Conservation (phyloP, 257 asterid genomes). For the Solanum bulbocastanum region DNA sequence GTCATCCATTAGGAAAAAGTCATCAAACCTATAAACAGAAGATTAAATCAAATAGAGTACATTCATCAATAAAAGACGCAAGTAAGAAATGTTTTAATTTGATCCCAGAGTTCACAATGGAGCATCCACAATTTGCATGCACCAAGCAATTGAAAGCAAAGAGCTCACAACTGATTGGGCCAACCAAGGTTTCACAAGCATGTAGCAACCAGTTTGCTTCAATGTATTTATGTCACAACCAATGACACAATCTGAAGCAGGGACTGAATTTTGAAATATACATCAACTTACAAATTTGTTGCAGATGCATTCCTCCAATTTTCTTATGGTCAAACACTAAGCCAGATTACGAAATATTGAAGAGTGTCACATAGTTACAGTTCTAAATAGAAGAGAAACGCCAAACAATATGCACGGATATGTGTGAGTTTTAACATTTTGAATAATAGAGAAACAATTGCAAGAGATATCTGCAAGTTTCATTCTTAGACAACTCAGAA, state of each 20-base stretch:
- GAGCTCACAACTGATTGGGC: neutral
- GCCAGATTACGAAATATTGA: neutral
- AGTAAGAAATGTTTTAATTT: neutral
- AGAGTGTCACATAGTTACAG: neutral
- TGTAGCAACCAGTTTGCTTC: neutral
- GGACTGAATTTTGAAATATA: neutral
- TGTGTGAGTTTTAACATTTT: neutral
- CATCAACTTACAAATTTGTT: neutral
- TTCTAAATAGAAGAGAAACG: neutral
- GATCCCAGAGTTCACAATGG: neutral
- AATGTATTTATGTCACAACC: neutral
- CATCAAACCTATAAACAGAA: neutral
- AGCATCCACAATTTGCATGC: neutral
- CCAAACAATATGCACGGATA: neutral
- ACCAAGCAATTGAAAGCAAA: neutral
- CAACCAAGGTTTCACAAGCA: neutral
- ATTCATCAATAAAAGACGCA: neutral
- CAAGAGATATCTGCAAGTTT: neutral
- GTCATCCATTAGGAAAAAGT: neutral
- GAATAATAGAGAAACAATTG: neutral
- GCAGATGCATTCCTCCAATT: neutral
- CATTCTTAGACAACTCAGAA: neutral
- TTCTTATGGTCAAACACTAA: neutral
- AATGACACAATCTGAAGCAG: neutral
- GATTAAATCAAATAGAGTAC: neutral